Evolutionary conservation across 495 filamentous ascomycete species (phyloP), one percentile per base, ranked within the genome.

Genomic region (Saxophila tyrrhenica): DNA sequence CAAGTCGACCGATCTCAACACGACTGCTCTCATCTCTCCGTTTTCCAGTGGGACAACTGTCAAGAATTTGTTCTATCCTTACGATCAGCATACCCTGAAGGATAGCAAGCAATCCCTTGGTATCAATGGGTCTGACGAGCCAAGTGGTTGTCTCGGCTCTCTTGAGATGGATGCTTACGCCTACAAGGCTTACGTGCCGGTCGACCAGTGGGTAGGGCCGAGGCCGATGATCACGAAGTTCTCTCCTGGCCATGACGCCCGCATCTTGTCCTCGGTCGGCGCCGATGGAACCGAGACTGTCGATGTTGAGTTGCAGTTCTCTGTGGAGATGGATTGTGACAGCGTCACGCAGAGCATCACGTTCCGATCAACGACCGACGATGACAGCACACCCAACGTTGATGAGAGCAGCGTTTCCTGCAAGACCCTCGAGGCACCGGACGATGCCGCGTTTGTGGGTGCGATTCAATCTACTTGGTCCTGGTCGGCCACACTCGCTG

Each of bases 201-300:
- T 71, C 24, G 56, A 66, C 0, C 63, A 66, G 11, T 84, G 72
- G 52, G 57, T 76, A 3, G 45, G 58, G n/a, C 79, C 78, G 16
- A 65, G 69, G 1, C 82, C 83, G 9, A 81, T 80, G 73, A 78
- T 86, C 56, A 85, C 83, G 11, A 72, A 73, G 41, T 81, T 85
- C 56, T 50, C 62, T 0, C 83, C 83, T 0, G 81, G 82, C 1
- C 83, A 86, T 58, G 83, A 86, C 51, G 56, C 62, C 0, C 76
- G 80, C 1, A 48, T 83, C 0, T 61, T 74, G 11, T 83, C 81
- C 0, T 72, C 66, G 1, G 71, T 70, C 8, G 48, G 42, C 11
- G 65, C 71, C 0, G 68, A 65, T 21, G 67, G 73, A 24, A 58
- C 67, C 8, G 75, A 84, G 38, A 62, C 62, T 7, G 55, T 81